phyloP scores from a whole-genome alignment of 2,329 filamentous ascomycete species.

The Fusarium albosuccineum region DNA sequence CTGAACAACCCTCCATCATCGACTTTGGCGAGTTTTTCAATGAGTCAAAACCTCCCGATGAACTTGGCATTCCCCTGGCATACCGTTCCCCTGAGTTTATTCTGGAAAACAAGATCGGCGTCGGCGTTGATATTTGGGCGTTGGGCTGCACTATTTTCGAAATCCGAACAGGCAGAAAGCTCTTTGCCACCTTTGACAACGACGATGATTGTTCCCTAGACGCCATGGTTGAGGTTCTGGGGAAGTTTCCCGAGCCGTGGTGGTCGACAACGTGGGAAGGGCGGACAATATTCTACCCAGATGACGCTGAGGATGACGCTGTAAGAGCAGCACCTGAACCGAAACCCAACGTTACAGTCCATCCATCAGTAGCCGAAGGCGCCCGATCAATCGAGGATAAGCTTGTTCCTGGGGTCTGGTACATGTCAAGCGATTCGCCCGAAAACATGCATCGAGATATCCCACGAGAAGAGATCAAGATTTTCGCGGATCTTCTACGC shows the following conservation, averaged over 20 bases:
- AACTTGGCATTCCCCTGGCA: conserved; percentile 41
- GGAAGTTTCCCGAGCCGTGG: conserved; percentile 48
- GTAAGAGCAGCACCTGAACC: not conserved
- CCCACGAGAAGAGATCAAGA: not conserved
- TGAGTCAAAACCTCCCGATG: conserved; percentile 4
- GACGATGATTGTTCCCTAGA: conserved; percentile 44
- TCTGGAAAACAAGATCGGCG: conserved; percentile 38
- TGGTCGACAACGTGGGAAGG: conserved; percentile 46
- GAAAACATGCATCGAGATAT: not conserved
- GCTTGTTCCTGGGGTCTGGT: conserved; percentile 19
- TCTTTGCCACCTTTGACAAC: conserved; percentile 45
- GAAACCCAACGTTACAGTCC: not conserved
- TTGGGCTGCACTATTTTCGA: conserved; percentile 49
- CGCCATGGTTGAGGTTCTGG: conserved; percentile 41
- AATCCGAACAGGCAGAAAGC: conserved; percentile 46
- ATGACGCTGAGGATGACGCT: conserved; percentile 34
- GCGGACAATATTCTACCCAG: conserved; percentile 36
- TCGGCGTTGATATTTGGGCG: conserved; percentile 45
- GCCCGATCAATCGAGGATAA: conserved; percentile 30
- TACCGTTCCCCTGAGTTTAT: conserved; percentile 46
- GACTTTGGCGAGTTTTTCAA: conserved; percentile 33
- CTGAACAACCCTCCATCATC: conserved; percentile 12
- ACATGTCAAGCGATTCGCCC: not conserved
- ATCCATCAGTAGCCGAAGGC: conserved; percentile 3
- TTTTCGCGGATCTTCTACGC: conserved; percentile 2